A percentile compares a stretch with the other conserved stretches of the same genome.
These are phyloP conservation scores for Paracamarosporium sp. DNA, from an alignment of 2,329 filamentous ascomycete species.

Conservation along the genomic window DNA sequence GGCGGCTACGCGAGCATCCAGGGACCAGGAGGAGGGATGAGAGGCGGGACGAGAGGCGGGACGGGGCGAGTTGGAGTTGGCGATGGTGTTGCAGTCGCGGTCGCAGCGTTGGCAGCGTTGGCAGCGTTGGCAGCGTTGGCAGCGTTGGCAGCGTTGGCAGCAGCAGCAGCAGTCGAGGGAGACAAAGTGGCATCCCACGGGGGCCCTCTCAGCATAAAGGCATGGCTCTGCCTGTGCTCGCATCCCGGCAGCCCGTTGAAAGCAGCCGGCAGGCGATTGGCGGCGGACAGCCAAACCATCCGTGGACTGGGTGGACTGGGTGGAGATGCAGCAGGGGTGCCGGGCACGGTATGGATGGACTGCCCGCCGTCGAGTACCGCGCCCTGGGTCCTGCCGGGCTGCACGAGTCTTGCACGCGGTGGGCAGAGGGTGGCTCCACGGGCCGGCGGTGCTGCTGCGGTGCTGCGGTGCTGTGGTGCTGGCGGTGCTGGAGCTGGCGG, in stretches of 20 bases:
- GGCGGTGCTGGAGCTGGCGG: conserved; percentile 1
- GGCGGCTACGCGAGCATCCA: neutral
- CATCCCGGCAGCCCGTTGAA: conserved; percentile 15
- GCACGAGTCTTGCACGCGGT: too few relatives aligned
- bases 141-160: too few relatives aligned
- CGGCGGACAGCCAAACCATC: conserved; percentile 16
- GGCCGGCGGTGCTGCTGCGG: too few relatives aligned
- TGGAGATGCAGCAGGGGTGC: conserved; percentile 16
- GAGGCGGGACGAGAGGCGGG: neutral
- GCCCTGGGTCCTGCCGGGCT: conserved; percentile 28
- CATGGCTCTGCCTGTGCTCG: conserved; percentile 24
- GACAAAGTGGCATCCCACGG: conserved; percentile 22
- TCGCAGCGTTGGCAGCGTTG: too few relatives aligned
- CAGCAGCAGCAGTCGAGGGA: conserved; percentile 1
- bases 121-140: too few relatives aligned
- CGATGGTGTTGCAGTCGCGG: too few relatives aligned
- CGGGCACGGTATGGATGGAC: conserved; percentile 9
- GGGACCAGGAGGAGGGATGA: neutral
- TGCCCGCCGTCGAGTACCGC: conserved; percentile 20
- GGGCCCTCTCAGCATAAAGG: conserved; percentile 40
- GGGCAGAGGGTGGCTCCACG: too few relatives aligned
- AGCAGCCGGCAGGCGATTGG: conserved; percentile 33
- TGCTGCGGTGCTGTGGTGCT: neutral
- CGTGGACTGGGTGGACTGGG: conserved; percentile 29
- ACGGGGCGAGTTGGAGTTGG: neutral